Conservation (phyloP, 2,329 filamentous ascomycete genomes). For the Fusarium xyrophilum region DNA sequence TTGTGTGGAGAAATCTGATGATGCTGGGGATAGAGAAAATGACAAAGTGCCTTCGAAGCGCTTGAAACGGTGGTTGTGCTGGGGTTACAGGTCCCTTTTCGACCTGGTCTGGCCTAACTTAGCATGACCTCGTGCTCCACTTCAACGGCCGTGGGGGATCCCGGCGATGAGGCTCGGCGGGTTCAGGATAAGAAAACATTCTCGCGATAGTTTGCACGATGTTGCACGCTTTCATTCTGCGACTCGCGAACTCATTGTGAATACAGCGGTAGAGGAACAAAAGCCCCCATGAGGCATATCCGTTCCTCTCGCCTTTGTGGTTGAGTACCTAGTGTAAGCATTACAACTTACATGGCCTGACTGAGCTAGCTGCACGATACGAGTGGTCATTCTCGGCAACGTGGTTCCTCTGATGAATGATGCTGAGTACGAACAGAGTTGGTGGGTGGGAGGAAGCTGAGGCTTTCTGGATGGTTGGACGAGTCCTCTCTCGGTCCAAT, state of each 20-base stretch:
- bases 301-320: background rate
- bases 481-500: background rate
- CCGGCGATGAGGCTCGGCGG: slow-evolving; percentile 31
- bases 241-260: background rate
- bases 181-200: slow-evolving; percentile 28
- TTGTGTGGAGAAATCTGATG: slow-evolving; percentile 36
- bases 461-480: slow-evolving; percentile 1
- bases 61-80: slow-evolving; percentile 34
- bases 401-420: slow-evolving; percentile 23
- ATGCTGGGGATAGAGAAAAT: slow-evolving; percentile 30
- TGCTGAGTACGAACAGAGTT: slow-evolving; percentile 1
- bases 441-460: background rate
- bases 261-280: slow-evolving; percentile 23
- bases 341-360: slow-evolving; percentile 19
- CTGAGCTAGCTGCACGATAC: slow-evolving; percentile 22
- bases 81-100: slow-evolving; percentile 27
- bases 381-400: slow-evolving; percentile 20
- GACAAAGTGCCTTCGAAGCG: slow-evolving; percentile 15
- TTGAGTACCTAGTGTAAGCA: background rate
- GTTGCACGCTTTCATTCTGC: slow-evolving; percentile 6
- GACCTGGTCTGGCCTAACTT: slow-evolving; percentile 11
- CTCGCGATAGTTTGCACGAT: slow-evolving; percentile 7
- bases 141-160: slow-evolving; percentile 12
- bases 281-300: slow-evolving; percentile 7
- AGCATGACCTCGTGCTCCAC: slow-evolving; percentile 24